Base-by-base conservation (phyloP, 257 asterid species). In the Solanum tarijense region DNA sequence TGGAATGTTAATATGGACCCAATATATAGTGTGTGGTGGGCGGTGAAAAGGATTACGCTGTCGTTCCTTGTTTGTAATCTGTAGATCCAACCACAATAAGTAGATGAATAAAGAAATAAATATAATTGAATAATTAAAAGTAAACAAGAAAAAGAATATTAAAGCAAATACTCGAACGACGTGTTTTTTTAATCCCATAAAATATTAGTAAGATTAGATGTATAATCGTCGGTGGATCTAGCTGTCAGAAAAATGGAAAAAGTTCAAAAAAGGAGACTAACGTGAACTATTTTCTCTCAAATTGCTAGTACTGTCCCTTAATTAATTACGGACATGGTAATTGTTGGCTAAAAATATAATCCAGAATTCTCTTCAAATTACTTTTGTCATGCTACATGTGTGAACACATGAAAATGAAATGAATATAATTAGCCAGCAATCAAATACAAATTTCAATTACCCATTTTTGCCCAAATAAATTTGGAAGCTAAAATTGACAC, bases 191-290 rank as follows among this genome's bases (percentile, higher is more conserved):
- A 71, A 55, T 72, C 36, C 72, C 82, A 84, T 84, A 84, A 84
- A 36, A 84, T 35, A 38, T 35, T 35, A 34, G 34, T 21, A 58
- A 20, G 14, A 84, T 68, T 12, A 34, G 35, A 68, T 84, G 39
- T 23, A 65, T 25, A 65, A 23, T 69, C 62, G 91, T 90, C 88
- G 92, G 90, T 87, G 88, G 90, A 87, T 87, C 88, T 71, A 75
- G 38, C 69, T 23, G 69, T 65, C 81, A 48, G 85, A 79, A 71
- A 29, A 52, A 9, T 62, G 11, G 12, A 14, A 11, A 84, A 23
- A 29, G 7, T 35, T n/a, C 1, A 78, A 88, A 39, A 41, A 58
- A 31, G 39, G 55, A 89, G 27, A 41, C 29, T 29, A 78, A 87
- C 35, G 36, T 32, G 18, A 75, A 66, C 81, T 65, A 31, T 32